Evolutionary conservation across 2,329 filamentous ascomycete species (phyloP).

Genomic region (Cercospora sp.): DNA sequence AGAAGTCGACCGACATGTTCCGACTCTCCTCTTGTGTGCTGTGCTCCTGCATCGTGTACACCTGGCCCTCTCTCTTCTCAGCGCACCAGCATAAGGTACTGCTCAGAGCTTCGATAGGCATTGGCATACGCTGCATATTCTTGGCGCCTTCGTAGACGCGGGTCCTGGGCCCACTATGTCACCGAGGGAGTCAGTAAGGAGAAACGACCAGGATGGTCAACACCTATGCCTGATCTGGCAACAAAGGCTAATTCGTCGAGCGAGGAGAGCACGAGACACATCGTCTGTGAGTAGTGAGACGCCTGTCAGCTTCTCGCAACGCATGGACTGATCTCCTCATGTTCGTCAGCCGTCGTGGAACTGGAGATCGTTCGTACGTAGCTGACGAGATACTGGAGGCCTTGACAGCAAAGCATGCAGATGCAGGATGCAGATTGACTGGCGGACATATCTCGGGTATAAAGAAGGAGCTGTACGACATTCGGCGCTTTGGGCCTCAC

Average conservation of each 20-base stretch:
- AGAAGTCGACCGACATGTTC: background rate
- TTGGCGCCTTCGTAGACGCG: background rate
- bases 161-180: background rate
- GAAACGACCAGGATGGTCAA: background rate
- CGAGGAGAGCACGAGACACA: background rate
- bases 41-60: background rate
- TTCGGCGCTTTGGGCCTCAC: background rate
- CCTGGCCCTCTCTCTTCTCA: background rate
- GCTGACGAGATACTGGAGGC: background rate
- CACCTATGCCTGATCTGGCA: background rate
- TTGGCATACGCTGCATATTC: background rate
- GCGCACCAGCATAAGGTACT: background rate
- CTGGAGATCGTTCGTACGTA: background rate
- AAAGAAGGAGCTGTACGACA: background rate
- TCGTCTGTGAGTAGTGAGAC: background rate
- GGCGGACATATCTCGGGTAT: background rate
- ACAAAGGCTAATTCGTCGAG: background rate
- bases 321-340: background rate
- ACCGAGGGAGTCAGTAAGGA: background rate
- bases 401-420: background rate
- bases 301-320: background rate
- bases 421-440: background rate
- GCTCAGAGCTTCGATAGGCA: background rate
- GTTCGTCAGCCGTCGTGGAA: background rate
- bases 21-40: background rate